Evolutionary conservation across 2,329 filamentous ascomycete species (phyloP).

Genomic region (Hymenoscyphus infarciens): DNA sequence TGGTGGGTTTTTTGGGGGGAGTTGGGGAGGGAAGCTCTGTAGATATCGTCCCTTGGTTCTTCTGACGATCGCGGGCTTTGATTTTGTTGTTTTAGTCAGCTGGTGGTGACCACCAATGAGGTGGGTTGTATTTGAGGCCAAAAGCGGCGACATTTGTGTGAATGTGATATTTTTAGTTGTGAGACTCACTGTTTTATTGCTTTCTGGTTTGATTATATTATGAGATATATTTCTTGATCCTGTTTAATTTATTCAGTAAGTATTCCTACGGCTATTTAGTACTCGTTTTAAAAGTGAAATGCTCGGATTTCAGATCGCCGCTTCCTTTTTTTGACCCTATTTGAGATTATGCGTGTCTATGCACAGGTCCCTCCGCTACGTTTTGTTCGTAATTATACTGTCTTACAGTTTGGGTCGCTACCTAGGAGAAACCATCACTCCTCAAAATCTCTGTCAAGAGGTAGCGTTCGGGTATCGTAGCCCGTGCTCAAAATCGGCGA

Average conservation of each 20-base stretch:
- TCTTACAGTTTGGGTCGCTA: too few relatives aligned
- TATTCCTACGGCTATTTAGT: too few relatives aligned
- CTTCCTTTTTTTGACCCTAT: too few relatives aligned
- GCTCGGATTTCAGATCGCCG: too few relatives aligned
- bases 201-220: neutral
- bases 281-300: too few relatives aligned
- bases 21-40: conserved; percentile 14
- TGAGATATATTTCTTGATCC: too few relatives aligned
- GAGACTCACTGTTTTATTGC: neutral
- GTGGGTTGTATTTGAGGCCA: neutral
- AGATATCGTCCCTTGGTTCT: neutral
- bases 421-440: too few relatives aligned
- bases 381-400: too few relatives aligned
- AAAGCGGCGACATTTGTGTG: neutral
- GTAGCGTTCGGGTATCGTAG: neutral
- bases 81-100: conserved; percentile 10
- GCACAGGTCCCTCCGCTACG: too few relatives aligned
- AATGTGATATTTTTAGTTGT: neutral
- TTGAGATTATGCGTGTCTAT: too few relatives aligned
- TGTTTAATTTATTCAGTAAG: too few relatives aligned
- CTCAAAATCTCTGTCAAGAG: too few relatives aligned
- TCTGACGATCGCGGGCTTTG: neutral
- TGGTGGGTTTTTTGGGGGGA: conserved; percentile 11
- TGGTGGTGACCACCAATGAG: neutral
- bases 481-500: neutral